Evolutionary conservation across 768 basidiomycete species (phyloP), one percentile per base, ranked within the genome.

Genomic region (Suillus subluteus): DNA sequence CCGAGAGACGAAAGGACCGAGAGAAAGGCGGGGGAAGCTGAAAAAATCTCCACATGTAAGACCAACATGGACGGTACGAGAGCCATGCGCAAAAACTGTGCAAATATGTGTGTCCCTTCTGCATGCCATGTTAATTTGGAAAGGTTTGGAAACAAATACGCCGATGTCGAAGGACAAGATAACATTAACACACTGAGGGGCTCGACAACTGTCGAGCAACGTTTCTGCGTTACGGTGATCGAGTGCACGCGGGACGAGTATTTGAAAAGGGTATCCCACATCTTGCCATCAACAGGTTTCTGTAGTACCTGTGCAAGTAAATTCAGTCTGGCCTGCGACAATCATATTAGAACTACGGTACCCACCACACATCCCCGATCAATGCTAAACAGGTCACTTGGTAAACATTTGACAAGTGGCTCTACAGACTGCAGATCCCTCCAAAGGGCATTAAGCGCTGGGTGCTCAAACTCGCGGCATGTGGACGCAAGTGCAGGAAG

Each of bases 131-230:
- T 66, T 35, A 74, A 43, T 32, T 67, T 66, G 6, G 23, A 67
- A n/a, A 74, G 32, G 61, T 70, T 76, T 0, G 74, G 71, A 26
- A 76, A 74, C 56, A 74, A 70, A 35, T 65, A 37, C 6, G 54
- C 50, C 5, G 58, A 43, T 8, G 68, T 62, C 6, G 70, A 74
- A 8, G 66, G 71, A 44, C 59, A 55, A 21, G 67, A 65, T 59
- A 74, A 67, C 61, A 44, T 72, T 3, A 63, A 37, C 32, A 71
- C 66, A 16, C 50, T 63, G 35, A 50, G 48, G 23, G n/a, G 48
- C 48, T 23, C 48, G n/a, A 48, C n/a, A 48, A 12, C n/a, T 48
- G n/a, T 5, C 23, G n/a, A 48, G n/a, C n/a, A 48, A 23, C 23
- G n/a, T 48, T 23, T 23, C 9, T 48, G 48, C 13, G 48, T 48